Evolutionary conservation across 345 rosid genomes (phyloP).

Genomic region (Eucalyptus guilfoylei): DNA sequence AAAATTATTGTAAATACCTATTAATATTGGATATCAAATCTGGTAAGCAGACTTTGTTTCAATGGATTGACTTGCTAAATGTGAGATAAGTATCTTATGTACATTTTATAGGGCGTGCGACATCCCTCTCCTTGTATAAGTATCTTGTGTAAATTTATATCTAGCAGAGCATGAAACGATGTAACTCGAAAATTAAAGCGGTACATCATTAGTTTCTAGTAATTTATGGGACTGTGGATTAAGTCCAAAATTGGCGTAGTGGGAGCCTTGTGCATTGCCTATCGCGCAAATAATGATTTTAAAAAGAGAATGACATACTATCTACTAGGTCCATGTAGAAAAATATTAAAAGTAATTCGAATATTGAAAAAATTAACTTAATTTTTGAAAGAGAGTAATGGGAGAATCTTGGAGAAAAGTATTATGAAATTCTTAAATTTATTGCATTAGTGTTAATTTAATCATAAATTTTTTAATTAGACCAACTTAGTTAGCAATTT

Average conservation of each 20-base stretch:
- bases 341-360: not conserved
- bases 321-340: not conserved
- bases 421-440: no score
- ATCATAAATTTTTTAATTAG: no score
- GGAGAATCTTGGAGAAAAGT: not conserved
- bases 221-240: not conserved
- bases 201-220: not conserved
- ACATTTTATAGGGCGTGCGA: no score
- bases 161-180: not conserved
- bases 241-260: not conserved
- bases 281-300: fast-evolving
- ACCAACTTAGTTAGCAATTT: not conserved
- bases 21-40: no score
- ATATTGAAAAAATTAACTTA: not conserved
- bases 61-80: no score
- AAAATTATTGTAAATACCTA: no score
- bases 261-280: not conserved
- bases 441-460: no score
- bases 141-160: not conserved
- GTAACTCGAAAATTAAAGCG: not conserved
- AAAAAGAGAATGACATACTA: not conserved
- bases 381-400: not conserved
- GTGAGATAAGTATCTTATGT: no score
- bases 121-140: not conserved
- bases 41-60: no score